phyloP scores from a whole-genome alignment of 2,329 filamentous ascomycete genomes.

The Calonectria hongkongensis region DNA sequence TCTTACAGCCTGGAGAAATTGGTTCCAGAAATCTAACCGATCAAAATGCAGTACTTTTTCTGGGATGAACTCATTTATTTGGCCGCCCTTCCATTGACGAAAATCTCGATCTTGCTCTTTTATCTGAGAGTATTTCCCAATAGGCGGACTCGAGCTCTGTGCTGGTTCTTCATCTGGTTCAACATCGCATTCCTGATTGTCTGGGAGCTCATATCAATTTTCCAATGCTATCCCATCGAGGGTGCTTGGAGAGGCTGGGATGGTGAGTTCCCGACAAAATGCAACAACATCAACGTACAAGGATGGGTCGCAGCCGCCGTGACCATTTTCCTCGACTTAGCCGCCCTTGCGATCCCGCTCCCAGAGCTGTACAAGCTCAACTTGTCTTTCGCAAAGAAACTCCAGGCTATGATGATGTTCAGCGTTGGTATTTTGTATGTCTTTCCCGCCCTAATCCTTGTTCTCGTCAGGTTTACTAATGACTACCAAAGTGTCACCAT shows the following conservation, averaged over 20 bases:
- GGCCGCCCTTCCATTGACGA: constrained; percentile 31
- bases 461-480: not conserved
- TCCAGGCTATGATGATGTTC: constrained; percentile 65
- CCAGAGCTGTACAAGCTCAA: constrained; percentile 60
- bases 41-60: constrained; percentile 22
- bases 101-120: constrained; percentile 39
- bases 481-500: constrained; percentile 2
- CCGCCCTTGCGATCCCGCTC: constrained; percentile 67
- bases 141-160: constrained; percentile 8
- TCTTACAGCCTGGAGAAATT: not conserved
- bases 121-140: constrained; percentile 36
- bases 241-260: constrained; percentile 71
- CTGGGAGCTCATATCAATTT: constrained; percentile 60
- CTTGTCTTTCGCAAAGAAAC: constrained; percentile 64
- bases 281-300: constrained; percentile 67
- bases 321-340: constrained; percentile 68
- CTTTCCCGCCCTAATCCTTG: not conserved
- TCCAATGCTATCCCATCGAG: constrained; percentile 68
- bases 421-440: constrained; percentile 61
- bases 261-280: constrained; percentile 63
- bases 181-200: constrained; percentile 46
- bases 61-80: constrained; percentile 38
- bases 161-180: constrained; percentile 45
- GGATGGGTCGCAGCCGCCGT: constrained; percentile 69
- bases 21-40: not conserved